These are phyloP conservation scores for Erodium maritimum DNA, from an alignment of 345 rosid species.

Conservation along the genomic window DNA sequence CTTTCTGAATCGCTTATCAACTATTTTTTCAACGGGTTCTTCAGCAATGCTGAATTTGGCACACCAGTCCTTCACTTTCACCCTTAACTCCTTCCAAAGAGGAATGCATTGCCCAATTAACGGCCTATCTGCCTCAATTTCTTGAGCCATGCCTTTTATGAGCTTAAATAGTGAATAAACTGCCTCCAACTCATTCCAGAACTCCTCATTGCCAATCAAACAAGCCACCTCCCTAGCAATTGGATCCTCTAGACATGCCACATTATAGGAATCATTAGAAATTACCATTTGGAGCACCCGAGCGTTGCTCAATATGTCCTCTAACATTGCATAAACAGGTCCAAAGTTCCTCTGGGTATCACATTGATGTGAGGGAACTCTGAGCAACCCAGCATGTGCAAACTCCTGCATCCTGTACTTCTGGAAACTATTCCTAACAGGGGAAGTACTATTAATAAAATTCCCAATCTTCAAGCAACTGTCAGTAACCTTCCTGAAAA, in stretches of 20 bases:
- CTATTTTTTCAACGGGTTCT: conserved; percentile 59
- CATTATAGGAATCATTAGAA: conserved; percentile 64
- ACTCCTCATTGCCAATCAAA: conserved; percentile 63
- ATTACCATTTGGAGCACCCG: conserved; percentile 61
- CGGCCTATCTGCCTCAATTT: conserved; percentile 79
- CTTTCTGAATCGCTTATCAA: conserved; percentile 80
- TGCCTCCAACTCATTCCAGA: conserved; percentile 88
- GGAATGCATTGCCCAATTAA: conserved; percentile 87
- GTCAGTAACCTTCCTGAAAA: conserved; percentile 48
- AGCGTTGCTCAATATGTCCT: conserved; percentile 64
- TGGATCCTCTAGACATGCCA: conserved; percentile 69
- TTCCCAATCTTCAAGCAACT: conserved; percentile 64
- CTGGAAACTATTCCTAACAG: conserved; percentile 48
- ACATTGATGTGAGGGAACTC: conserved; percentile 47
- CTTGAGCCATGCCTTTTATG: conserved; percentile 70
- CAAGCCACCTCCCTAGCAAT: conserved; percentile 67
- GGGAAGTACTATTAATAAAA: conserved; percentile 55
- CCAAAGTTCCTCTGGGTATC: conserved; percentile 37
- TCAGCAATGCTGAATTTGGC: conserved; percentile 61
- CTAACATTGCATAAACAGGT: conserved; percentile 50
- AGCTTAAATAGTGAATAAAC: conserved; percentile 63
- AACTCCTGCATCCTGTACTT: conserved; percentile 80
- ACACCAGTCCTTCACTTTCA: conserved; percentile 84
- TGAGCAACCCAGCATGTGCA: conserved; percentile 45
- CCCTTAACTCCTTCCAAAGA: conserved; percentile 75